A percentile compares a stretch with the other conserved stretches of the same genome.
These are phyloP conservation scores for Brasenia schreberi DNA, from an alignment of 164 flowering plant species.

Conservation along the genomic window DNA sequence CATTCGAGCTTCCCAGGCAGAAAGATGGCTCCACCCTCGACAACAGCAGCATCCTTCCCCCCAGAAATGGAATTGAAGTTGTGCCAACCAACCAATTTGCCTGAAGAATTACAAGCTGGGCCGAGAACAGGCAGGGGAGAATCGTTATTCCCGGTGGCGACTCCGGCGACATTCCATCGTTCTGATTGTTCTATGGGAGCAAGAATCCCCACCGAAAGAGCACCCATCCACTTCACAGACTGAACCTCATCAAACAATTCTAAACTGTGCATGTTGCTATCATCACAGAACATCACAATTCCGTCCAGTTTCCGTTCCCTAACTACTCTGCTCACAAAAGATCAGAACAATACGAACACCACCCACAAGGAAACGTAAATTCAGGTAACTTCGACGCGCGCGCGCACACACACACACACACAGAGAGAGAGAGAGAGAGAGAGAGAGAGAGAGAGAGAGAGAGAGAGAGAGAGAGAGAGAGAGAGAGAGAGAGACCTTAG, in stretches of 20 bases:
- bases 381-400: too few species aligned
- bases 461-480: too few species aligned
- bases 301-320: conserved; percentile 78
- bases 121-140: conserved; percentile 69
- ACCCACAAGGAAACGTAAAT: too few species aligned
- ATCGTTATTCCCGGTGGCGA: conserved; percentile 1
- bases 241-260: conserved; percentile 95
- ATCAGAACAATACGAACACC: background rate
- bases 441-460: too few species aligned
- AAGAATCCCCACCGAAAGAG: conserved; percentile 84
- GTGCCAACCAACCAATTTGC: conserved; percentile 77
- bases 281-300: conserved; percentile 89
- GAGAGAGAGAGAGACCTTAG: conserved; percentile 35
- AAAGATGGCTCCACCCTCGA: conserved; percentile 66
- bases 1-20: conserved; percentile 83
- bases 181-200: conserved; percentile 30
- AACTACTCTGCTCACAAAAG: conserved; percentile 39
- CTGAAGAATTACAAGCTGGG: conserved; percentile 86
- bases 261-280: conserved; percentile 89
- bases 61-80: conserved; percentile 51
- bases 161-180: background rate
- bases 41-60: conserved; percentile 44
- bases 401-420: too few species aligned
- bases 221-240: conserved; percentile 78
- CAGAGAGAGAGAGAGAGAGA: too few species aligned